phyloP scores from a whole-genome alignment of 495 filamentous ascomycete genomes.

The Copromyces sp. region DNA sequence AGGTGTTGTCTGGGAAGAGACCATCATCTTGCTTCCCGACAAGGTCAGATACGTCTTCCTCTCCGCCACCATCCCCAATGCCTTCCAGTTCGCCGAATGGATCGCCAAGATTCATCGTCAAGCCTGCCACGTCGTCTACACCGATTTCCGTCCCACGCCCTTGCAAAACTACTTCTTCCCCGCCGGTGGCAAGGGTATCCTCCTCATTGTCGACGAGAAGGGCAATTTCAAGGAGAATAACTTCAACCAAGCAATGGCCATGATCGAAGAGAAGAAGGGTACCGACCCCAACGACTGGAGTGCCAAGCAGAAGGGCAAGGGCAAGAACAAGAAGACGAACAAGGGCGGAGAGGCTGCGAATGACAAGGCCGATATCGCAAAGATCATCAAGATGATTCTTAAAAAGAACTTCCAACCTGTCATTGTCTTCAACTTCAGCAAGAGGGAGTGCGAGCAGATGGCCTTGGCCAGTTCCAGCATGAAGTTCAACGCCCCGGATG shows the following conservation, averaged over 20 bases:
- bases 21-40: slow-evolving; percentile 92
- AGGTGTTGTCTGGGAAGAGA: slow-evolving; percentile 98
- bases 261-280: slow-evolving; percentile 80
- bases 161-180: slow-evolving; percentile 98
- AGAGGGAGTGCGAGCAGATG: slow-evolving; percentile 82
- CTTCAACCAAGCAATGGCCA: slow-evolving; percentile 87
- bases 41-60: slow-evolving; percentile 98
- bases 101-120: slow-evolving; percentile 94
- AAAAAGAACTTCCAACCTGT: slow-evolving; percentile 90
- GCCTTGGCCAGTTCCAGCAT: slow-evolving; percentile 75
- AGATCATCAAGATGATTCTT: slow-evolving; percentile 98
- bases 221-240: slow-evolving; percentile 91
- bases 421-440: slow-evolving; percentile 99
- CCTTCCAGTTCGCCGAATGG: slow-evolving; percentile 99
- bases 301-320: slow-evolving; percentile 71
- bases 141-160: slow-evolving; percentile 92
- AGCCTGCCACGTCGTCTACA: slow-evolving; percentile 97
- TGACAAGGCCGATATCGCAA: slow-evolving; percentile 76
- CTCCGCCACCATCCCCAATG: slow-evolving; percentile 97
- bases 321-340: slow-evolving; percentile 82
- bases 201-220: slow-evolving; percentile 92
- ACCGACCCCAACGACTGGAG: slow-evolving; percentile 69
- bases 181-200: slow-evolving; percentile 84
- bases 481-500: slow-evolving; percentile 95
- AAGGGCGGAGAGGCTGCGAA: slow-evolving; percentile 64